These are phyloP conservation scores for Sporisorium scitamineum DNA, from an alignment of 1,284 basidiomycete species.

Conservation along the genomic window DNA sequence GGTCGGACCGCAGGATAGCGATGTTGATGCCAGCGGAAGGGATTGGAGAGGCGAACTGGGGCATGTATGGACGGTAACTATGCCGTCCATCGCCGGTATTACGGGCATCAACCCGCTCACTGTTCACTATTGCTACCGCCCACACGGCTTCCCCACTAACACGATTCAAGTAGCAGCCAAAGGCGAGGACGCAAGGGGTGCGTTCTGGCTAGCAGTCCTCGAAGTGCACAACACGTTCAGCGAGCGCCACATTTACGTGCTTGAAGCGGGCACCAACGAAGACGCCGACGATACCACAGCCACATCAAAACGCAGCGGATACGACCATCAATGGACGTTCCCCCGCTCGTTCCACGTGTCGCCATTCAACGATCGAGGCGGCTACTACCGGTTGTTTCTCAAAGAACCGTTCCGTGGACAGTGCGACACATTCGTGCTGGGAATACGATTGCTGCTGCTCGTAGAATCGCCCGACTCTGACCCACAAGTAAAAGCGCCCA, in stretches of 20 bases:
- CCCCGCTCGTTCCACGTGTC: slow-evolving; percentile 82
- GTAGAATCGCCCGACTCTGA: slow-evolving; percentile 25
- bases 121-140: slow-evolving; percentile 78
- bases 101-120: slow-evolving; percentile 82
- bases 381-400: slow-evolving; percentile 74
- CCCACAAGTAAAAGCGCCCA: background rate
- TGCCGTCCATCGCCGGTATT: slow-evolving; percentile 78
- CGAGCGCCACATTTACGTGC: slow-evolving; percentile 76
- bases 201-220: slow-evolving; percentile 73
- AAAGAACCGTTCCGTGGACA: slow-evolving; percentile 33
- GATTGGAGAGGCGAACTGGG: slow-evolving; percentile 35
- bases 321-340: slow-evolving; percentile 79
- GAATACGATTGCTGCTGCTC: slow-evolving; percentile 51
- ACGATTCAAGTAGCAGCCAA: background rate
- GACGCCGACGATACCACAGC: slow-evolving; percentile 66
- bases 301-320: slow-evolving; percentile 56
- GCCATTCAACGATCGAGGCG: slow-evolving; percentile 81
- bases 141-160: slow-evolving; percentile 1
- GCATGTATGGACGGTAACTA: slow-evolving; percentile 71
- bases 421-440: slow-evolving; percentile 20
- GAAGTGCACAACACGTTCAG: slow-evolving; percentile 85
- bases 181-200: slow-evolving; percentile 18
- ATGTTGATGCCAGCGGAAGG: background rate
- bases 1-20: slow-evolving; percentile 47
- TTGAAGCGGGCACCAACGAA: slow-evolving; percentile 71